A percentile compares a stretch with the other conserved stretches of the same genome.
These are phyloP conservation scores for Rhinocladiella mackenziei DNA, from an alignment of 2,329 filamentous ascomycete species.

Conservation along the genomic window DNA sequence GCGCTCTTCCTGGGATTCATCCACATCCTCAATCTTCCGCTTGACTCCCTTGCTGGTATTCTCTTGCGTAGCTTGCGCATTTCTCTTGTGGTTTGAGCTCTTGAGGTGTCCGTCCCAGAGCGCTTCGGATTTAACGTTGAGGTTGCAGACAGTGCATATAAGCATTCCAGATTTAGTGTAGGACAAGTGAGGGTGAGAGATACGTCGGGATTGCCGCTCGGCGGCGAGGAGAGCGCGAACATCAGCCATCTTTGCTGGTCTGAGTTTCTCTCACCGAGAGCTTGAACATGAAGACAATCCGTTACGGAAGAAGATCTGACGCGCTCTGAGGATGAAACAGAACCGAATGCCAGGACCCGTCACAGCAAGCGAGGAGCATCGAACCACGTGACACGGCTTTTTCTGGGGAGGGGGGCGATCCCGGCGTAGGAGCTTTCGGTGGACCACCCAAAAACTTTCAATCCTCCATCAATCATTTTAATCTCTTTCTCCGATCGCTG, in stretches of 20 bases:
- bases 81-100: constrained; percentile 47
- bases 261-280: not conserved
- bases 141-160: constrained; percentile 63
- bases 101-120: constrained; percentile 63
- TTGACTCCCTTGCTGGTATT: constrained; percentile 45
- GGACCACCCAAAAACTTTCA: no score
- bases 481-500: not conserved
- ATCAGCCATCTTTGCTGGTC: constrained; percentile 61
- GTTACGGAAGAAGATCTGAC: not conserved
- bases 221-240: constrained; percentile 74
- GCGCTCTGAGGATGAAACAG: not conserved
- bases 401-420: no score
- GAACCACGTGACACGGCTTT: no score
- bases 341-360: no score
- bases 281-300: not conserved
- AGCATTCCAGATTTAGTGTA: constrained; percentile 67
- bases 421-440: no score
- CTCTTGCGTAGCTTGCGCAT: constrained; percentile 33
- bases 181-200: constrained; percentile 64
- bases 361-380: no score
- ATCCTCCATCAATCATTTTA: no score
- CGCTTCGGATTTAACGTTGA: constrained; percentile 61
- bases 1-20: constrained; percentile 31
- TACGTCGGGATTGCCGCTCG: constrained; percentile 69
- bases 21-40: constrained; percentile 49